Percentiles rank a stretch among this genome's conserved stretches.
These are phyloP conservation scores for Coleophoma eucalyptorum DNA, from an alignment of 2,329 filamentous ascomycete genomes.

Conservation along the genomic window DNA sequence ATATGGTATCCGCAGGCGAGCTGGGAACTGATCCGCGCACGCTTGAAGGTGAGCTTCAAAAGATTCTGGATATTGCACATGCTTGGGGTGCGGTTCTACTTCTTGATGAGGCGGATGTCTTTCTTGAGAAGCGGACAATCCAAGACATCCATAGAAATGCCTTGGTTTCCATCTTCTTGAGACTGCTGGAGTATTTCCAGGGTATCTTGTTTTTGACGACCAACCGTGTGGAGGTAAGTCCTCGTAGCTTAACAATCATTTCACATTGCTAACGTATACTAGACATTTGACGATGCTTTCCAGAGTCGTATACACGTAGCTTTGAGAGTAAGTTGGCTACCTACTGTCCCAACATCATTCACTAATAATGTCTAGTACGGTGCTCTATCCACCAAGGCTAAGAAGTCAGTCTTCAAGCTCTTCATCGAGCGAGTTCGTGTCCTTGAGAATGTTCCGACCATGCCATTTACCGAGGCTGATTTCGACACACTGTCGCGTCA, in stretches of 20 bases:
- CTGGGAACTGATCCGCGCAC: constrained; percentile 72
- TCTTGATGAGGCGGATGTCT: constrained; percentile 82
- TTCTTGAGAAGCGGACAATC: constrained; percentile 77
- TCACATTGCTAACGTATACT: constrained; percentile 1
- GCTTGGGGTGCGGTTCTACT: constrained; percentile 83
- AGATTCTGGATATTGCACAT: constrained; percentile 82
- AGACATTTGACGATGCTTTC: constrained; percentile 88
- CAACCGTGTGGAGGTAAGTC: constrained; percentile 67
- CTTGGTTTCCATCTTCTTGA: constrained; percentile 82
- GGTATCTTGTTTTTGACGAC: constrained; percentile 88
- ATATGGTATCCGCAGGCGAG: constrained; percentile 80
- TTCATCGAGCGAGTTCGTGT: constrained; percentile 72
- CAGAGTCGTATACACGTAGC: constrained; percentile 85
- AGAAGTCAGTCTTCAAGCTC: constrained; percentile 77
- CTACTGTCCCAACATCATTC: background rate
- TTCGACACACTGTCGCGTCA: constrained; percentile 62
- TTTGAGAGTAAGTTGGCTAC: constrained; percentile 40
- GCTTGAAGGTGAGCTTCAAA: constrained; percentile 74
- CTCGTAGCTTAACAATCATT: background rate
- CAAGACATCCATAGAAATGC: constrained; percentile 83
- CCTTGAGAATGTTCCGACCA: constrained; percentile 57
- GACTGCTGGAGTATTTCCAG: constrained; percentile 86
- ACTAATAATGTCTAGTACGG: constrained; percentile 49
- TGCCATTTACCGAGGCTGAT: constrained; percentile 63
- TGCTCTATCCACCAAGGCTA: constrained; percentile 66